Evolutionary conservation across 345 rosid species (phyloP).

Genomic region (Orychophragmus violaceus): DNA sequence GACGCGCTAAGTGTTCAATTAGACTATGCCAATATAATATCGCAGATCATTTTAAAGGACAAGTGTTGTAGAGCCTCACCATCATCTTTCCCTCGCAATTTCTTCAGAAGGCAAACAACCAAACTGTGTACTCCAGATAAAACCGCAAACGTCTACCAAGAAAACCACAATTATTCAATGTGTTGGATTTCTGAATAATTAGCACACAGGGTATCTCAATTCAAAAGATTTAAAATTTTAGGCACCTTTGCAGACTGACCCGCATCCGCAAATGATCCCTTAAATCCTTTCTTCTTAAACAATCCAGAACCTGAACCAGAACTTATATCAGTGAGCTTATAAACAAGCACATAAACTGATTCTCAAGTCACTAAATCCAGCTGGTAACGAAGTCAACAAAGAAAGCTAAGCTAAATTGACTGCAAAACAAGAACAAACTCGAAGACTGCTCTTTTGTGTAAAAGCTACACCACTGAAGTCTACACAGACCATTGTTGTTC

Average conservation of each 20-base stretch:
- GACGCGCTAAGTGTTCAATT: background rate
- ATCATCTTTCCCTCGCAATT: constrained; percentile 85
- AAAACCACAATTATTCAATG: background rate
- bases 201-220: background rate
- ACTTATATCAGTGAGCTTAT: background rate
- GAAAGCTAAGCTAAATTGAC: background rate
- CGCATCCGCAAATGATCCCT: constrained; percentile 74
- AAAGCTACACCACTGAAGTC: constrained; percentile 1
- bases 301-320: constrained; percentile 65
- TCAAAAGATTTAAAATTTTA: background rate
- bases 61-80: constrained; percentile 35
- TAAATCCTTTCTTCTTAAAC: constrained; percentile 69
- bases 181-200: background rate
- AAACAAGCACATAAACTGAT: background rate
- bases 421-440: background rate
- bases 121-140: constrained; percentile 31
- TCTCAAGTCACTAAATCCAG: background rate
- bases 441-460: background rate
- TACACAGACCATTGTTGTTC: background rate
- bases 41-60: background rate
- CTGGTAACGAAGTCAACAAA: constrained; percentile 1
- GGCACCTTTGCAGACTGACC: constrained; percentile 82
- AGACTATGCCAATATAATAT: background rate
- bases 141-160: constrained; percentile 23
- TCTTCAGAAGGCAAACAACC: constrained; percentile 53